These are phyloP conservation scores for Crucihimalaya himalaica DNA, from an alignment of 345 rosid genomes.

Conservation along the genomic window DNA sequence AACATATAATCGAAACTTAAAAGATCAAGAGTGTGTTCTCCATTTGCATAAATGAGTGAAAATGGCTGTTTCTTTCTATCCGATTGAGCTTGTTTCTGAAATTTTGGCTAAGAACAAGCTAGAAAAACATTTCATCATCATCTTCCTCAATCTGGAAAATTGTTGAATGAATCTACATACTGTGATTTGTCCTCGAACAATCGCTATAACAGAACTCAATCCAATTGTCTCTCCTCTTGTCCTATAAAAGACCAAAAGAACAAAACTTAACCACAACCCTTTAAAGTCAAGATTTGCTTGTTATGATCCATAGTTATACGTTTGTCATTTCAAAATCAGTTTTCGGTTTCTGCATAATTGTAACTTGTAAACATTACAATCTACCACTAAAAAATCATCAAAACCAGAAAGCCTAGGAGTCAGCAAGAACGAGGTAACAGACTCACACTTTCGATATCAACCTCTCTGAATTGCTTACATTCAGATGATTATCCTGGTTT, in stretches of 20 bases:
- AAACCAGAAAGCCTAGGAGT: too few relatives aligned
- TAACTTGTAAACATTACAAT: too few relatives aligned
- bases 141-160: neutral
- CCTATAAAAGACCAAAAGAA: constrained; percentile 48
- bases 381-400: too few relatives aligned
- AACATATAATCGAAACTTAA: constrained; percentile 38
- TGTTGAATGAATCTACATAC: constrained; percentile 39
- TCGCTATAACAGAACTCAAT: constrained; percentile 57
- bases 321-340: neutral
- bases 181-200: constrained; percentile 64
- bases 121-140: constrained; percentile 7
- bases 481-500: constrained; percentile 20
- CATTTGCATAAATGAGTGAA: constrained; percentile 68
- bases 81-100: constrained; percentile 62
- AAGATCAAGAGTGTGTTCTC: constrained; percentile 71
- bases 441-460: neutral
- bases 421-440: constrained; percentile 56
- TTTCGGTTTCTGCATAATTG: neutral
- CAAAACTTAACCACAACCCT: constrained; percentile 11
- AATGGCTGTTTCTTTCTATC: constrained; percentile 69
- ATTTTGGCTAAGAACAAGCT: constrained; percentile 49
- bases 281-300: constrained; percentile 3
- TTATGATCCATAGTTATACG: neutral
- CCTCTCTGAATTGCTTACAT: neutral
- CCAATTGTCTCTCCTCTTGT: constrained; percentile 62